Evolutionary conservation across 2,329 filamentous ascomycete genomes (phyloP).

Genomic region (Ascochyta lentis): DNA sequence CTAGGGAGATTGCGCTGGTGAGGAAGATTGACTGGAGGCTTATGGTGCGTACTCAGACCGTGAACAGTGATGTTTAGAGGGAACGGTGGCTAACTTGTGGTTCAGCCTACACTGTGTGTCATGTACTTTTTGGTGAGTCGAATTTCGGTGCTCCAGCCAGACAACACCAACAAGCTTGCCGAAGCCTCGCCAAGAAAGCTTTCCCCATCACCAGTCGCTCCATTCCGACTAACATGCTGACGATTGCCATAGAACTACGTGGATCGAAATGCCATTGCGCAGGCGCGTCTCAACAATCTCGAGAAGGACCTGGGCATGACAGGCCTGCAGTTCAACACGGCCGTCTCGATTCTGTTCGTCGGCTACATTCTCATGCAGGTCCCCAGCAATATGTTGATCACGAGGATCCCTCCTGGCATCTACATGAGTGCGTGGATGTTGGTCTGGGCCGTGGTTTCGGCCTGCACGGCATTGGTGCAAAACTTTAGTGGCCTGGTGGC

Average conservation of each 20-base stretch:
- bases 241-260: conserved; percentile 35
- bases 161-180: not conserved
- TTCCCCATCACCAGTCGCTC: not conserved
- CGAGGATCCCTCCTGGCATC: conserved; percentile 38
- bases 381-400: conserved; percentile 55
- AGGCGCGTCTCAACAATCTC: conserved; percentile 68
- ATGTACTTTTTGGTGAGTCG: conserved; percentile 50
- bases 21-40: conserved; percentile 42
- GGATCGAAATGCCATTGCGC: conserved; percentile 70
- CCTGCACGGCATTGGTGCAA: conserved; percentile 42
- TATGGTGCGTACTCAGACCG: conserved; percentile 27
- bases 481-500: conserved; percentile 43
- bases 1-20: conserved; percentile 42
- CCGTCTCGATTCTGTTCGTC: conserved; percentile 55
- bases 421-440: conserved; percentile 47
- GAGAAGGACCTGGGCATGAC: conserved; percentile 57
- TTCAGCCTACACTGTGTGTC: conserved; percentile 48
- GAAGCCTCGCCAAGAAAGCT: conserved; percentile 15
- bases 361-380: conserved; percentile 48
- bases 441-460: conserved; percentile 47
- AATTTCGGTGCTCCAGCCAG: not conserved
- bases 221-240: not conserved
- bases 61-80: not conserved
- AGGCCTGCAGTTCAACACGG: conserved; percentile 26
- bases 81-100: not conserved